phyloP scores from a whole-genome alignment of 2,329 filamentous ascomycete genomes.

The Arachnomyces sp. region DNA sequence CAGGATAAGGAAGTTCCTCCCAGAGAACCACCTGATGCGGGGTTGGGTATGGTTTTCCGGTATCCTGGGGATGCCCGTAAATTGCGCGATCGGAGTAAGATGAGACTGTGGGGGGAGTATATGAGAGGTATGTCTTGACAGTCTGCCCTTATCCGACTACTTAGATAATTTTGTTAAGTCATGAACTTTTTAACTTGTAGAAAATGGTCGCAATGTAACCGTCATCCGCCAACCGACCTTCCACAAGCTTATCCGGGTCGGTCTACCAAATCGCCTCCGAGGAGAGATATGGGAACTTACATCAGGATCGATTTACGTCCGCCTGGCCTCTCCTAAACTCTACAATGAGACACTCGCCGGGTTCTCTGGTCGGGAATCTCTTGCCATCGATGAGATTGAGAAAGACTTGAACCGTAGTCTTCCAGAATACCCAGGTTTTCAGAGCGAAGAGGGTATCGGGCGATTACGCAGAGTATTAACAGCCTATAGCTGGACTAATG shows the following conservation, averaged over 20 bases:
- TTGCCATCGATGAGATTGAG: constrained; percentile 98
- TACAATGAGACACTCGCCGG: constrained; percentile 80
- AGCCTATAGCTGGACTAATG: constrained; percentile 94
- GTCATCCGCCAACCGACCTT: constrained; percentile 93
- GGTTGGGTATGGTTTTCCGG: constrained; percentile 82
- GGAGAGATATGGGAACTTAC: constrained; percentile 96
- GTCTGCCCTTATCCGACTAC: constrained; percentile 1
- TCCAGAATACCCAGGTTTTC: constrained; percentile 94
- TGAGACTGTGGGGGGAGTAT: constrained; percentile 96
- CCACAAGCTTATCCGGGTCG: constrained; percentile 93
- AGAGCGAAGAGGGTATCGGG: constrained; percentile 90
- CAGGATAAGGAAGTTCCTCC: constrained; percentile 43
- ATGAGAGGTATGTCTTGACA: constrained; percentile 47
- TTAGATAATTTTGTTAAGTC: not conserved
- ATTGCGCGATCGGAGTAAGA: constrained; percentile 89
- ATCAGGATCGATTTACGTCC: constrained; percentile 81
- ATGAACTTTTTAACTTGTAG: constrained; percentile 37
- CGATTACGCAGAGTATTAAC: constrained; percentile 83
- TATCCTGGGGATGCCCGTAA: constrained; percentile 95
- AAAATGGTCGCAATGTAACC: constrained; percentile 89
- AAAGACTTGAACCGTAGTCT: constrained; percentile 95
- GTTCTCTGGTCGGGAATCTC: constrained; percentile 75
- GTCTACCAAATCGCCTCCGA: constrained; percentile 82
- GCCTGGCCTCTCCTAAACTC: constrained; percentile 74
- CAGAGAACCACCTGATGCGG: constrained; percentile 72